A percentile compares a stretch with the other conserved stretches of the same genome.
Evolutionary conservation across 805 yeast genomes (phyloP).

Genomic region (Lipomyces kockii): DNA sequence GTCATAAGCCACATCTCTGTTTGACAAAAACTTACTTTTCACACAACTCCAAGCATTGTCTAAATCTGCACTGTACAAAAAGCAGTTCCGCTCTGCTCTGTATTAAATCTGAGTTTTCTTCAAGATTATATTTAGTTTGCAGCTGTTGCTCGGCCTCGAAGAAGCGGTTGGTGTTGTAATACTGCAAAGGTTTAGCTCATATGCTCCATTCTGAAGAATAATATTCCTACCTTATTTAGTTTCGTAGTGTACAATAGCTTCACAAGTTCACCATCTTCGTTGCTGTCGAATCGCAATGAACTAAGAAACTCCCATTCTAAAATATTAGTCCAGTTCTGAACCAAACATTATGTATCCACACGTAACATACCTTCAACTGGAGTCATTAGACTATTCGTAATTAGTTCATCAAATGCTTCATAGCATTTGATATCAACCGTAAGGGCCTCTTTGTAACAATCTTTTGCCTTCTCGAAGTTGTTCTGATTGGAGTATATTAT

Average conservation of each 20-base stretch:
- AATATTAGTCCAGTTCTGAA: not conserved
- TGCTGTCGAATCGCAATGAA: conserved; percentile 64
- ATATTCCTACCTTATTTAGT: conserved; percentile 56
- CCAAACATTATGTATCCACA: not conserved
- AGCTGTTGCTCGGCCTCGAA: conserved; percentile 70
- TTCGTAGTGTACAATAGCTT: conserved; percentile 74
- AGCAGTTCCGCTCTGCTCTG: conserved; percentile 69
- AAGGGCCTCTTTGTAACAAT: conserved; percentile 84
- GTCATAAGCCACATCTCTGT: not conserved
- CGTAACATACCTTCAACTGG: conserved; percentile 60
- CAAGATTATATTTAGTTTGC: conserved; percentile 71
- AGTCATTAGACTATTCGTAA: conserved; percentile 71
- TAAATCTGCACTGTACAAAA: conserved; percentile 77
- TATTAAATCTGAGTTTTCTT: conserved; percentile 70
- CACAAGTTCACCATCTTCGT: conserved; percentile 81
- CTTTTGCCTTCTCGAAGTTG: conserved; percentile 83
- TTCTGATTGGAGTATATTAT: conserved; percentile 79
- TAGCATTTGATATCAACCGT: conserved; percentile 86
- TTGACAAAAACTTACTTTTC: conserved; percentile 52
- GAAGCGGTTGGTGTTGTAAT: conserved; percentile 58
- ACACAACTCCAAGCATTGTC: conserved; percentile 74
- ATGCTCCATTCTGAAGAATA: not conserved
- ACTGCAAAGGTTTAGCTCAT: conserved; percentile 39
- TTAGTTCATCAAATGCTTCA: conserved; percentile 86
- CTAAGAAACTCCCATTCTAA: conserved; percentile 76